Percentiles rank a stretch among this genome's conserved stretches.
Evolutionary conservation across 2,329 filamentous ascomycete genomes (phyloP).

Genomic region (Colletotrichum lindemuthianum): DNA sequence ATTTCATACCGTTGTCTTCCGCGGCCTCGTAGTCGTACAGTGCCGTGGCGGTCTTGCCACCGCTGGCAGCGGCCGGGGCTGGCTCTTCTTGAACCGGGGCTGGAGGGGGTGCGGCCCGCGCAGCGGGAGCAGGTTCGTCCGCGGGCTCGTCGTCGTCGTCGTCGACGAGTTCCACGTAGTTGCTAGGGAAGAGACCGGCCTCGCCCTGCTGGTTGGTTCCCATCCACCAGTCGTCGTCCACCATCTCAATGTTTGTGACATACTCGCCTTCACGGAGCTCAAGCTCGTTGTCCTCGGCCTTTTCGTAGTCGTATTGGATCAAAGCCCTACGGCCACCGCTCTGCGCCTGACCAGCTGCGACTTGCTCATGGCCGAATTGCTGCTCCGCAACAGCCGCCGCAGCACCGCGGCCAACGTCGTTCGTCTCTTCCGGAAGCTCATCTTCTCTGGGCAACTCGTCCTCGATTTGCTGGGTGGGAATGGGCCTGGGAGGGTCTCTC

Average conservation of each 20-base stretch:
- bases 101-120: slow-evolving; percentile 48
- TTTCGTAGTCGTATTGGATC: slow-evolving; percentile 95
- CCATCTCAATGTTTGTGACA: slow-evolving; percentile 94
- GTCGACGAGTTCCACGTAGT: slow-evolving; percentile 90
- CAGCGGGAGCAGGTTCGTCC: slow-evolving; percentile 44
- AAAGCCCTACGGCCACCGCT: slow-evolving; percentile 75
- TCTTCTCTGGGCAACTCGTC: slow-evolving; percentile 71
- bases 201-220: slow-evolving; percentile 88
- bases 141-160: slow-evolving; percentile 61
- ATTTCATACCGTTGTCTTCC: slow-evolving; percentile 82
- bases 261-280: slow-evolving; percentile 89
- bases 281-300: slow-evolving; percentile 96
- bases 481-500: slow-evolving; percentile 63
- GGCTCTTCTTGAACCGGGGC: slow-evolving; percentile 48
- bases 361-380: slow-evolving; percentile 52
- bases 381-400: slow-evolving; percentile 64
- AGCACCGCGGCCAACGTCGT: slow-evolving; percentile 68
- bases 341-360: slow-evolving; percentile 45
- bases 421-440: slow-evolving; percentile 68
- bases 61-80: slow-evolving; percentile 45
- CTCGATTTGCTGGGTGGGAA: slow-evolving; percentile 73
- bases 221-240: slow-evolving; percentile 99
- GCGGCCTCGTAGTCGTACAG: slow-evolving; percentile 97
- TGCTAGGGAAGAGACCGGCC: slow-evolving; percentile 92
- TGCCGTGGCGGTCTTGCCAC: slow-evolving; percentile 79